Conservation (phyloP, 1,284 basidiomycete genomes). For the Sporisorium iseilematis-ciliati region DNA sequence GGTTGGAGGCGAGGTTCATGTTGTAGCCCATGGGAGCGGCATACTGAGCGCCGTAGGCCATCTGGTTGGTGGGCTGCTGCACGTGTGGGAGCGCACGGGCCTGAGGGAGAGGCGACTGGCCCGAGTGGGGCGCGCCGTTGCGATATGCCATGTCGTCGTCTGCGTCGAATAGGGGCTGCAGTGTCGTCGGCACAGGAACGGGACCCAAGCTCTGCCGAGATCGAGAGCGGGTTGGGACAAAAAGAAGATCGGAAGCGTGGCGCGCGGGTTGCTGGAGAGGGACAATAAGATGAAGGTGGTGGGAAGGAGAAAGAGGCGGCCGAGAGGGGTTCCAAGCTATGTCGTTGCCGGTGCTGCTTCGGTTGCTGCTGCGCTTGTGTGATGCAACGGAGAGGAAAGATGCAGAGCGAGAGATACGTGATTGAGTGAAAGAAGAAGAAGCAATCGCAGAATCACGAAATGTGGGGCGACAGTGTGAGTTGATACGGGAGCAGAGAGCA, state of each 20-base stretch:
- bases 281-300: not conserved
- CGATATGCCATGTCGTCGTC: constrained; percentile 42
- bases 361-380: not conserved
- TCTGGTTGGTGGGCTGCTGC: constrained; percentile 59
- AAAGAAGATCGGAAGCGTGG: not conserved
- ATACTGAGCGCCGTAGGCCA: constrained; percentile 63
- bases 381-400: not conserved
- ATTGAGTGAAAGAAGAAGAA: not conserved
- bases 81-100: constrained; percentile 50
- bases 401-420: not conserved
- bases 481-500: too few relatives aligned
- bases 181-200: not conserved
- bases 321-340: not conserved
- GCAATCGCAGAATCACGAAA: too few relatives aligned
- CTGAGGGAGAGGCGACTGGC: constrained; percentile 44
- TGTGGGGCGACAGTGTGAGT: too few relatives aligned
- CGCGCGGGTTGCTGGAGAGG: too few relatives aligned
- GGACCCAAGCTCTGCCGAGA: not conserved
- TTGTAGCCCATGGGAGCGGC: constrained; percentile 58
- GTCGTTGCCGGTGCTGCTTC: not conserved
- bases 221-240: not conserved
- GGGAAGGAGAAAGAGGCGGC: constrained; percentile 2
- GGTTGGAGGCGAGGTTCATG: constrained; percentile 40
- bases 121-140: constrained; percentile 38
- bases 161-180: not conserved